Conservation (phyloP, 1,284 basidiomycete genomes). For the Exobasidium cylindrosporum region DNA sequence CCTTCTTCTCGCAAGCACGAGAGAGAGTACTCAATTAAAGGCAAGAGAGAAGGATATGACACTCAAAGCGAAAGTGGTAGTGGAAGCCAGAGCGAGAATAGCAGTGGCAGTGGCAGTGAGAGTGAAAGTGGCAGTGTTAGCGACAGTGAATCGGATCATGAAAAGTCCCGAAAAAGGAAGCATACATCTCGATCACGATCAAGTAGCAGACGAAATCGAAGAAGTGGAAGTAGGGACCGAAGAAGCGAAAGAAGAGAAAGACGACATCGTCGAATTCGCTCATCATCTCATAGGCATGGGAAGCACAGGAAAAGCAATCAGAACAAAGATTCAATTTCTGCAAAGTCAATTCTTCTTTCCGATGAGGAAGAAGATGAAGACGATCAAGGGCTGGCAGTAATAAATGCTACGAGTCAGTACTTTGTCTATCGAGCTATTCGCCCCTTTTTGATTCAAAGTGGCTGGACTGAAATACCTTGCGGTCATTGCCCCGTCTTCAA, state of each 20-base stretch:
- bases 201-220: conserved; percentile 6
- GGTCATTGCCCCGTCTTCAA: conserved; percentile 48
- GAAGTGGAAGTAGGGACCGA: conserved; percentile 13
- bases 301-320: conserved; percentile 1
- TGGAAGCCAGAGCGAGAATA: conserved; percentile 15
- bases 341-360: conserved; percentile 1
- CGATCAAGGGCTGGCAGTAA: conserved; percentile 9
- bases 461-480: conserved; percentile 44
- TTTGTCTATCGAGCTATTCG: conserved; percentile 45
- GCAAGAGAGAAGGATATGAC: conserved; percentile 3
- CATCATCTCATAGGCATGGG: background rate
- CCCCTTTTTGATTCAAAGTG: conserved; percentile 27
- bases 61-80: conserved; percentile 1
- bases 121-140: conserved; percentile 20
- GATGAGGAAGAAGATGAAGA: conserved; percentile 18
- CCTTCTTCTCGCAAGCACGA: background rate
- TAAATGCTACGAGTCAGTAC: background rate
- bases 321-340: background rate
- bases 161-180: conserved; percentile 28
- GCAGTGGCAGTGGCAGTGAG: conserved; percentile 7
- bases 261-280: conserved; percentile 2
- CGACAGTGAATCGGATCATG: conserved; percentile 17
- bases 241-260: conserved; percentile 10
- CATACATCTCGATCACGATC: conserved; percentile 19
- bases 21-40: conserved; percentile 12